Evolutionary conservation across 2,329 filamentous ascomycete genomes (phyloP).

Genomic region (Periconia macrospinosa): DNA sequence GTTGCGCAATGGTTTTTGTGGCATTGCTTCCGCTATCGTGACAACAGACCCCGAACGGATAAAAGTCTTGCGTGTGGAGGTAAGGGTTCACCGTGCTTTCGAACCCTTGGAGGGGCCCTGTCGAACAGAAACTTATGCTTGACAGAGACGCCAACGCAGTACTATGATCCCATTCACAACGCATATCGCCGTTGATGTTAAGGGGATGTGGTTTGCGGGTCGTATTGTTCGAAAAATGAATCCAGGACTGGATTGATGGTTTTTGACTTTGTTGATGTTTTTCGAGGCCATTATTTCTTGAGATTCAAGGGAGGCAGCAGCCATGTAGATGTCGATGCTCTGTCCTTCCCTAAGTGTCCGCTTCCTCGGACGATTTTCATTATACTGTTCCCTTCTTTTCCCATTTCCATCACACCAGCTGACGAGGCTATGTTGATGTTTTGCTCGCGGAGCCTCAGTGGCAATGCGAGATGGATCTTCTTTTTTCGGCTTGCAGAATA

Average conservation of each 20-base stretch:
- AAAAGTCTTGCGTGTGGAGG: too few relatives aligned
- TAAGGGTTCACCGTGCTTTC: too few relatives aligned
- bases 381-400: background rate
- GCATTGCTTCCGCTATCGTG: conserved; percentile 53
- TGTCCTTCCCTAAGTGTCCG: background rate
- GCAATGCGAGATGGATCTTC: background rate
- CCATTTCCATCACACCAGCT: background rate
- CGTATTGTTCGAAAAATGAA: background rate
- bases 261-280: conserved; percentile 1
- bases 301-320: background rate
- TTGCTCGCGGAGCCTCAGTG: background rate
- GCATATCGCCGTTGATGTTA: conserved; percentile 16
- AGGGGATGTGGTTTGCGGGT: background rate
- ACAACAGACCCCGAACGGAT: conserved; percentile 11
- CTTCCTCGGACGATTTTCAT: conserved; percentile 2
- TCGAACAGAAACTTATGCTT: background rate
- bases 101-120: background rate
- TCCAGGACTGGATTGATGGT: background rate
- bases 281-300: background rate
- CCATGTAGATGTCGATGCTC: conserved; percentile 5
- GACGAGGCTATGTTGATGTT: background rate
- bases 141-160: conserved; percentile 2
- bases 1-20: conserved; percentile 56
- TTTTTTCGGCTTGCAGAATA: background rate
- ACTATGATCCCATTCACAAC: conserved; percentile 28